Conservation (phyloP, 2,329 filamentous ascomycete species). For the Monosporascus sp. region DNA sequence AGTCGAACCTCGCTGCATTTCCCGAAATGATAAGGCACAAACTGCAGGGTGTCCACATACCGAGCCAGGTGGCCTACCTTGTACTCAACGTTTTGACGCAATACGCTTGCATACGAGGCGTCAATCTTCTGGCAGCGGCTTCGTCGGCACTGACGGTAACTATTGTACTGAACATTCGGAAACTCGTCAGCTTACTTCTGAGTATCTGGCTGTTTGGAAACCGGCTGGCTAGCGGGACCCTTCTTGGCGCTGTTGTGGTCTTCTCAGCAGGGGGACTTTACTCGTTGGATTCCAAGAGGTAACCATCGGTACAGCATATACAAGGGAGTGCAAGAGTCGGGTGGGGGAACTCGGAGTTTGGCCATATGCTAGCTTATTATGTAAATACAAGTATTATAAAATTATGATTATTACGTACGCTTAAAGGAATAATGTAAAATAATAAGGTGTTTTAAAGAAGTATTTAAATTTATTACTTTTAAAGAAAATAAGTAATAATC, state of each 20-base stretch:
- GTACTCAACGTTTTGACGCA: slow-evolving; percentile 81
- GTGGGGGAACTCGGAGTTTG: slow-evolving; percentile 8
- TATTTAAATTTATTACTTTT: too few relatives aligned
- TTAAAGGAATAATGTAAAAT: too few relatives aligned
- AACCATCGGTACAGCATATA: slow-evolving; percentile 25
- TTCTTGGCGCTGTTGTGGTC: slow-evolving; percentile 77
- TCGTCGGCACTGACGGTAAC: slow-evolving; percentile 92
- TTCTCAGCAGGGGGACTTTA: slow-evolving; percentile 91
- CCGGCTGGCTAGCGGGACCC: slow-evolving; percentile 66
- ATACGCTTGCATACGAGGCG: slow-evolving; percentile 90
- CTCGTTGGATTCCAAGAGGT: slow-evolving; percentile 61
- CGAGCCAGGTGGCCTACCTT: slow-evolving; percentile 68
- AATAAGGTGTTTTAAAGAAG: too few relatives aligned
- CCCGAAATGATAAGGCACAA: slow-evolving; percentile 33
- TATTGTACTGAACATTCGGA: slow-evolving; percentile 92
- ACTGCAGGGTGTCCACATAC: slow-evolving; percentile 42
- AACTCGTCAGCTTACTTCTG: slow-evolving; percentile 82
- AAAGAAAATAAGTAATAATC: too few relatives aligned
- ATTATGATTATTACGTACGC: too few relatives aligned
- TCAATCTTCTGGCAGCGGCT: slow-evolving; percentile 86
- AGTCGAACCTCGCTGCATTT: slow-evolving; percentile 28
- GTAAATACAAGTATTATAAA: slow-evolving; percentile 2
- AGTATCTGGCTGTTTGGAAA: slow-evolving; percentile 97
- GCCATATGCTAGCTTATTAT: slow-evolving; percentile 2
- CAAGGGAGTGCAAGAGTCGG: slow-evolving; percentile 22